Percentiles rank a stretch among this genome's conserved stretches.
phyloP scores from a whole-genome alignment of 257 asterid genomes.

The Solanum bulbocastanum region DNA sequence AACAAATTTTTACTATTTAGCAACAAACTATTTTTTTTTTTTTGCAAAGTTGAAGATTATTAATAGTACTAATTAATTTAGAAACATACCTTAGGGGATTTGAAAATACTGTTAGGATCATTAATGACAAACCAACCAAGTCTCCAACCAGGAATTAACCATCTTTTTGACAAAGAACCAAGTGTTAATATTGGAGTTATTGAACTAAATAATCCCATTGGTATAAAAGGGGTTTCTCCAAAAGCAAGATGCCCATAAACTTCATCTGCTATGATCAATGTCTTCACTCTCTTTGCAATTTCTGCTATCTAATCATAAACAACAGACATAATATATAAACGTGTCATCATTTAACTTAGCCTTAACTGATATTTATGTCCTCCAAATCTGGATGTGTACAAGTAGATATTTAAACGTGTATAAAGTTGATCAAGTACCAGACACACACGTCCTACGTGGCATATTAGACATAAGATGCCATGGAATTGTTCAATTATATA shows the following conservation, averaged over 20 bases:
- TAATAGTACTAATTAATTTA: not conserved
- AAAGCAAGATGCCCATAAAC: conserved; percentile 78
- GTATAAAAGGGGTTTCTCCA: conserved; percentile 56
- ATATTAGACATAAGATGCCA: not conserved
- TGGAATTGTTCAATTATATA: not conserved
- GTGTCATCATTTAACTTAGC: not conserved
- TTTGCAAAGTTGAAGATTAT: not conserved
- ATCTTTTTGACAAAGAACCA: conserved; percentile 82
- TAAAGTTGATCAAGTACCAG: not conserved
- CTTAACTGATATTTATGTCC: not conserved
- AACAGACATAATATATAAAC: not conserved
- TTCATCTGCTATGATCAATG: conserved; percentile 70
- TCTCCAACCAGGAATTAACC: conserved; percentile 94
- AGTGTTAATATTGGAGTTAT: conserved; percentile 59
- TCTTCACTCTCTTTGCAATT: conserved; percentile 53
- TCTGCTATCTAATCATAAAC: conserved; percentile 46
- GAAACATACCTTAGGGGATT: conserved; percentile 38
- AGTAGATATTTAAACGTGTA: not conserved
- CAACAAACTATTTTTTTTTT: too few species aligned
- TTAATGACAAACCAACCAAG: conserved; percentile 78
- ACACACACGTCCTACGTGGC: not conserved
- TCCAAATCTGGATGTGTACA: not conserved
- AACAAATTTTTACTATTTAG: not conserved
- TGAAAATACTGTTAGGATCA: conserved; percentile 47
- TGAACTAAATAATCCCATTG: conserved; percentile 76